phyloP scores from a whole-genome alignment of 768 basidiomycete genomes.

The Fomitopsis serialis region DNA sequence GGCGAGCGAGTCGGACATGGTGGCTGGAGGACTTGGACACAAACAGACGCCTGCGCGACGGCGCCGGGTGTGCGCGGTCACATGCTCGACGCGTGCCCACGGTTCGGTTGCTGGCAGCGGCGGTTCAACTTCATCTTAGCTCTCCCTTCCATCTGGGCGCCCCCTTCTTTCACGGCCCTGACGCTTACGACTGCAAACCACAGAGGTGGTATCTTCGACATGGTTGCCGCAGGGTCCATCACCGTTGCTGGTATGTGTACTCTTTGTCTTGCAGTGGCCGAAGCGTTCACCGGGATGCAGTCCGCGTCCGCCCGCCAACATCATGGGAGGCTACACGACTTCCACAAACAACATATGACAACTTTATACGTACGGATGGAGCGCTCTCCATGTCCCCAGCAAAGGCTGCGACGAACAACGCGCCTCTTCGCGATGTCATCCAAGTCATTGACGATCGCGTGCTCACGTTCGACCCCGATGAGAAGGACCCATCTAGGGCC shows the following conservation, averaged over 20 bases:
- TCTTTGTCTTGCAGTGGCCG: constrained; percentile 7
- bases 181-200: constrained; percentile 2
- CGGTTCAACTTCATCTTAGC: constrained; percentile 9
- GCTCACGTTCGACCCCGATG: constrained; percentile 93
- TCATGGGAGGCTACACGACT: constrained; percentile 81
- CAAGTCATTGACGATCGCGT: constrained; percentile 93
- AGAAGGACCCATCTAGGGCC: constrained; percentile 73
- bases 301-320: constrained; percentile 88
- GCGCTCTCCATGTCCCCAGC: constrained; percentile 62
- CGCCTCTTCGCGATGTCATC: constrained; percentile 70
- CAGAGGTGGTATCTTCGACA: constrained; percentile 21
- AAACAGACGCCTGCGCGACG: not conserved
- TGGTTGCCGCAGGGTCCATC: constrained; percentile 86
- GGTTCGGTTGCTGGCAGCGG: constrained; percentile 12
- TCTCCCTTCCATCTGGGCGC: constrained; percentile 6
- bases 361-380: constrained; percentile 50
- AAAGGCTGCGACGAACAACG: constrained; percentile 42
- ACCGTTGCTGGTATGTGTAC: constrained; percentile 66
- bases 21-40: constrained; percentile 1
- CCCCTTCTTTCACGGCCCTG: constrained; percentile 6
- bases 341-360: constrained; percentile 31
- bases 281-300: constrained; percentile 32
- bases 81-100: constrained; percentile 11
- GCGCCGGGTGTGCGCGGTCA: constrained; percentile 12
- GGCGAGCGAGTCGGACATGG: constrained; percentile 38